Evolutionary conservation across 441 rosid species (phyloP).

Genomic region (Viola pubescens): DNA sequence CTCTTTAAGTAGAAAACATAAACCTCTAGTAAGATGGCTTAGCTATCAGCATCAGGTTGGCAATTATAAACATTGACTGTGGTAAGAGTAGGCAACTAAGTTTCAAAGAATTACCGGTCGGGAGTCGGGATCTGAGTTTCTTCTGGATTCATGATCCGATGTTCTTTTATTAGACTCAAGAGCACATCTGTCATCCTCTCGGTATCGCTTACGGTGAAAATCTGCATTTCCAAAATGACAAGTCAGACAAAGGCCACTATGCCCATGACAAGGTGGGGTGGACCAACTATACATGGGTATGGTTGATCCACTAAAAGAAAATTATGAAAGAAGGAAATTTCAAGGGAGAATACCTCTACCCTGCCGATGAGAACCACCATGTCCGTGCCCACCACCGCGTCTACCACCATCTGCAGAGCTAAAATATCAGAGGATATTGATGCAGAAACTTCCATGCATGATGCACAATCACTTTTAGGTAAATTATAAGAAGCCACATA

Average conservation of each 20-base stretch:
- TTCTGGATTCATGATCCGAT: slow-evolving; percentile 60
- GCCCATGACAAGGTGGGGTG: too few species aligned
- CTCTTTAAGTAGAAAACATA: background rate
- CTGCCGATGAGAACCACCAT: slow-evolving; percentile 45
- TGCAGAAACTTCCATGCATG: background rate
- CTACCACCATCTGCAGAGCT: slow-evolving; percentile 62
- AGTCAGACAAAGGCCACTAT: slow-evolving; percentile 2
- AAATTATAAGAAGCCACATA: too few species aligned
- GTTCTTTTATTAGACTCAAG: slow-evolving; percentile 60
- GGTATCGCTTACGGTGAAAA: slow-evolving; percentile 61
- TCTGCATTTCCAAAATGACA: slow-evolving; percentile 34
- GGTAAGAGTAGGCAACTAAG: background rate
- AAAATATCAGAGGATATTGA: slow-evolving; percentile 10
- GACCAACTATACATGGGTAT: too few species aligned
- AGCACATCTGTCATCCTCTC: slow-evolving; percentile 73
- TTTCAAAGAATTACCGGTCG: slow-evolving; percentile 55
- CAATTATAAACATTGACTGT: background rate
- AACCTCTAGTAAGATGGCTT: background rate
- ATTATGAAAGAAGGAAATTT: too few species aligned
- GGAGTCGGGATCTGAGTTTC: slow-evolving; percentile 67
- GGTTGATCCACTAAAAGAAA: too few species aligned
- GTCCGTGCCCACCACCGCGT: slow-evolving; percentile 59
- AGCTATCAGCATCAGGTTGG: background rate
- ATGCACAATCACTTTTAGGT: background rate
- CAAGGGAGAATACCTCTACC: slow-evolving; percentile 45